A percentile compares a stretch with the other conserved stretches of the same genome.
Evolutionary conservation across 768 basidiomycete genomes (phyloP).

Genomic region (Lactarius tabidus): DNA sequence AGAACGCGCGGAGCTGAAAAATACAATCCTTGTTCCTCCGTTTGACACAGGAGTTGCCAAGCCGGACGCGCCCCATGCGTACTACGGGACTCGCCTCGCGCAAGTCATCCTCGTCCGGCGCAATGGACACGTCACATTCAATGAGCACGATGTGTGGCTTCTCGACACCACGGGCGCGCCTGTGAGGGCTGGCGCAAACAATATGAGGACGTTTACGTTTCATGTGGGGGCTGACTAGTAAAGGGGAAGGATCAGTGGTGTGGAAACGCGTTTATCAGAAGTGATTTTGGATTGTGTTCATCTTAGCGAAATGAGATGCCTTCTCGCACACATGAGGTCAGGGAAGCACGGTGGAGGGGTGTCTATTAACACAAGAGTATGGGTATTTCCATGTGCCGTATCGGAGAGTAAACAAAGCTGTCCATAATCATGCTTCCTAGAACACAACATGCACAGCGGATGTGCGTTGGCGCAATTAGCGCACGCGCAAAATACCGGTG

Average conservation of each 20-base stretch:
- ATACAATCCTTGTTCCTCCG: conserved; percentile 64
- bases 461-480: conserved; percentile 17
- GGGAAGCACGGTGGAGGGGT: conserved; percentile 15
- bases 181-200: conserved; percentile 37
- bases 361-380: conserved; percentile 20
- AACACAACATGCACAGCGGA: conserved; percentile 23
- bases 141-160: conserved; percentile 69
- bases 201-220: conserved; percentile 53
- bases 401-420: conserved; percentile 17
- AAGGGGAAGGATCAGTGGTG: not conserved
- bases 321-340: conserved; percentile 15
- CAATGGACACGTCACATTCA: conserved; percentile 56
- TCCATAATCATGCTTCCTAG: conserved; percentile 27
- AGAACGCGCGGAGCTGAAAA: conserved; percentile 51
- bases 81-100: conserved; percentile 69
- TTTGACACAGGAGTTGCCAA: conserved; percentile 30
- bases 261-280: conserved; percentile 17
- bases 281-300: not conserved
- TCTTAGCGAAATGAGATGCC: not conserved
- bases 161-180: conserved; percentile 39
- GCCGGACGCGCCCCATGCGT: conserved; percentile 17
- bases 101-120: conserved; percentile 65
- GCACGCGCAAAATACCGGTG: conserved; percentile 20
- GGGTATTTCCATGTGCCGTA: conserved; percentile 25
- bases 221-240: conserved; percentile 27